These are phyloP conservation scores for Candolleomyces efflorescens DNA, from an alignment of 768 basidiomycete species.

Conservation along the genomic window DNA sequence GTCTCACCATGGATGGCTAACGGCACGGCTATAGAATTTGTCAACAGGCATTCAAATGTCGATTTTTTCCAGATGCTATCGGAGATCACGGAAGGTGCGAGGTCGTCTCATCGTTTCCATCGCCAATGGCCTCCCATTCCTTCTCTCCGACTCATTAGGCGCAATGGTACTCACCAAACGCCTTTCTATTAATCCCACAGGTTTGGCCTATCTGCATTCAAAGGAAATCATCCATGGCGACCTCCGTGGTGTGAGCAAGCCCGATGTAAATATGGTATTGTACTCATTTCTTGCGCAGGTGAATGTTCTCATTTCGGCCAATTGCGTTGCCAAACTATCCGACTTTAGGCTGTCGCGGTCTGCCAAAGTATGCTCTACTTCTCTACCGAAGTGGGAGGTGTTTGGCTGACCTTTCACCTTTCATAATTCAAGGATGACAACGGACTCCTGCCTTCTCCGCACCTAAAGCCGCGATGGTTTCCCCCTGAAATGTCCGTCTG, in stretches of 20 bases:
- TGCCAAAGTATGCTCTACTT: conserved; percentile 19
- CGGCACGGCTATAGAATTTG: conserved; percentile 34
- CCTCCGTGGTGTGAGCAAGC: conserved; percentile 31
- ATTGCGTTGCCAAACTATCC: conserved; percentile 35
- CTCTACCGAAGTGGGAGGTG: neutral
- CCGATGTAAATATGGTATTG: neutral
- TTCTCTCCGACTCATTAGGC: no score
- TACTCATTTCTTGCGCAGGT: conserved; percentile 22
- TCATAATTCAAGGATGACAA: no score
- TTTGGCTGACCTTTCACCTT: no score
- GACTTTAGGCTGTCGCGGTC: conserved; percentile 39
- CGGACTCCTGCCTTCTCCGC: no score
- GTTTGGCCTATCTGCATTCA: conserved; percentile 39
- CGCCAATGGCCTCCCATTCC: no score
- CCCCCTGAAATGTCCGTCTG: no score
- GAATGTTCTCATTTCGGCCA: conserved; percentile 38
- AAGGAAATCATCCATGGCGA: conserved; percentile 39
- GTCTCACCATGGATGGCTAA: conserved; percentile 46
- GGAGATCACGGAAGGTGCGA: conserved; percentile 37
- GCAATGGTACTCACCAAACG: no score
- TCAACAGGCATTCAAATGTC: conserved; percentile 24
- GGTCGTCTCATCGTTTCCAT: no score
- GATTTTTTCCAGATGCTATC: conserved; percentile 33
- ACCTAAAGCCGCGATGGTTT: no score
- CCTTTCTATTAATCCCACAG: no score